Evolutionary conservation across 352 stramenopile genomes (phyloP).

Genomic region (Phytopythium boreale): DNA sequence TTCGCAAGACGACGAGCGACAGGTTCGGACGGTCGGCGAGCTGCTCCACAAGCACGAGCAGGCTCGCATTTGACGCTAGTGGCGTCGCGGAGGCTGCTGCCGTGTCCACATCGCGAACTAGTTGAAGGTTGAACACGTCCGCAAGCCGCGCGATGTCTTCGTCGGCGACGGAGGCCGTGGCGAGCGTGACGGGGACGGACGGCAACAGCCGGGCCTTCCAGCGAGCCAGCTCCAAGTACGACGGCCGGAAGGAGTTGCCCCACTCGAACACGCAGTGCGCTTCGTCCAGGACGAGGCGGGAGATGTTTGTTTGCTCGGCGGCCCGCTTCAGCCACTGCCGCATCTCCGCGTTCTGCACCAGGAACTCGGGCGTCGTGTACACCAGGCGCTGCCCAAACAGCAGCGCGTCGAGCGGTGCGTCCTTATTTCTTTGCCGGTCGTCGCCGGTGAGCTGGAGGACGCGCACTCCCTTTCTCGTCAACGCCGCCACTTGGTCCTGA

Average conservation of each 20-base stretch:
- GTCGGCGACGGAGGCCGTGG: slow-evolving; percentile 66
- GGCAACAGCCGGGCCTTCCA: slow-evolving; percentile 46
- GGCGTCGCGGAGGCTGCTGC: background rate
- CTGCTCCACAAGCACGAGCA: slow-evolving; percentile 60
- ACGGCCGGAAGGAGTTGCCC: slow-evolving; percentile 71
- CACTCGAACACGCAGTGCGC: slow-evolving; percentile 80
- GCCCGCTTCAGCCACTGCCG: slow-evolving; percentile 32
- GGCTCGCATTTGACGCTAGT: slow-evolving; percentile 1
- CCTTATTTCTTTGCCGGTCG: slow-evolving; percentile 13
- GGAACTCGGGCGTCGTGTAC: slow-evolving; percentile 82
- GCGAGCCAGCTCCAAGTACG: slow-evolving; percentile 61
- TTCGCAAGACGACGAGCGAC: slow-evolving; percentile 52
- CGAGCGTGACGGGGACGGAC: slow-evolving; percentile 60
- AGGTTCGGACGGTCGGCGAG: slow-evolving; percentile 65
- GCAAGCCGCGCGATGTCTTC: slow-evolving; percentile 56
- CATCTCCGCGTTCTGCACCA: slow-evolving; percentile 67
- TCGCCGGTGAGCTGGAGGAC: slow-evolving; percentile 44
- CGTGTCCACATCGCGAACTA: slow-evolving; percentile 10
- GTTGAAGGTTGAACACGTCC: slow-evolving; percentile 42
- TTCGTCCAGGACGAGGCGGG: slow-evolving; percentile 72
- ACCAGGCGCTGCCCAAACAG: slow-evolving; percentile 49
- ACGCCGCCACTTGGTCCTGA: slow-evolving; percentile 69
- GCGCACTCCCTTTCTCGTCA: slow-evolving; percentile 53
- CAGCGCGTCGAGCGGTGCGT: slow-evolving; percentile 27
- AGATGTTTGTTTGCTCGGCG: slow-evolving; percentile 21